Conservation (phyloP, 116 monocot species). For the Posidonia oceanica region DNA sequence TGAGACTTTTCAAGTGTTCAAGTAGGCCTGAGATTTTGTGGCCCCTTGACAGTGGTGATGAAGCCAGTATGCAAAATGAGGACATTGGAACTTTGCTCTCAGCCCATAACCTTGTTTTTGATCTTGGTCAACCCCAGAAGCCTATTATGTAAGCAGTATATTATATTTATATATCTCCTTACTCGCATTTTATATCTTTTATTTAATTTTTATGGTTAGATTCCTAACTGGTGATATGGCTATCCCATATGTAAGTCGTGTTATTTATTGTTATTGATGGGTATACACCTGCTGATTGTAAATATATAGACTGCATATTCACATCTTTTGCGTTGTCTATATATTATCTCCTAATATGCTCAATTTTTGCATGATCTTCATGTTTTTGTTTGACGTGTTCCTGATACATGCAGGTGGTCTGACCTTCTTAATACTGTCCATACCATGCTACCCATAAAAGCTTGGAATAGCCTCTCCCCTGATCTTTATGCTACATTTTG, state of each 20-base stretch:
- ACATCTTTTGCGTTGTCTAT: no score
- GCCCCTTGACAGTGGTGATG: constrained; percentile 54
- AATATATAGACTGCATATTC: no score
- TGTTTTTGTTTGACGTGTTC: neutral
- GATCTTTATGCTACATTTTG: constrained; percentile 94
- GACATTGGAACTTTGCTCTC: neutral
- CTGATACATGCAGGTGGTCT: constrained; percentile 43
- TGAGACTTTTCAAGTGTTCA: constrained; percentile 77
- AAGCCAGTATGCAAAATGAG: constrained; percentile 17
- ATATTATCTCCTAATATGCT: no score
- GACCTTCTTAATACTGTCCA: constrained; percentile 58
- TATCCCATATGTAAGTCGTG: no score
- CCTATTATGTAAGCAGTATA: constrained; percentile 41
- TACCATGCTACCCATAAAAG: constrained; percentile 57
- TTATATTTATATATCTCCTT: neutral
- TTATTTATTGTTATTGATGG: no score
- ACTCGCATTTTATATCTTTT: neutral
- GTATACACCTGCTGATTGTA: no score
- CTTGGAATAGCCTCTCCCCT: constrained; percentile 92
- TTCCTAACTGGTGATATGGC: no score
- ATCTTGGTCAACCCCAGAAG: constrained; percentile 32
- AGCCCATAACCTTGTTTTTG: constrained; percentile 28
- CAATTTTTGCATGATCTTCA: neutral
- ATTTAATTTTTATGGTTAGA: no score
- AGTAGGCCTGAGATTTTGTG: constrained; percentile 48